phyloP scores from a whole-genome alignment of 768 basidiomycete genomes.

The Trametes maxima region DNA sequence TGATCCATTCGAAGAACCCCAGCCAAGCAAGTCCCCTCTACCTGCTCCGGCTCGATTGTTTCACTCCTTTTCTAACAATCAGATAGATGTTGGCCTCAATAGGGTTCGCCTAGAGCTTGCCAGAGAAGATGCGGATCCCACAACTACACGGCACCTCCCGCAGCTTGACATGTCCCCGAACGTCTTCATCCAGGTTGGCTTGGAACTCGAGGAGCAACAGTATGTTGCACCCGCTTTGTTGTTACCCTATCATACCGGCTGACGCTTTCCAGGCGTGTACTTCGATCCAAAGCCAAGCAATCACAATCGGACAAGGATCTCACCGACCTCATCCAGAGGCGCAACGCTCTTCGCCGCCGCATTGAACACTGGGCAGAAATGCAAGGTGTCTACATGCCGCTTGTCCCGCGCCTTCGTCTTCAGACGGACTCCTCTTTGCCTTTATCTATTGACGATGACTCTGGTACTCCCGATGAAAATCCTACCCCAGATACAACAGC shows the following conservation, averaged over 20 bases:
- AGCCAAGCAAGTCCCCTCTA: conserved; percentile 5
- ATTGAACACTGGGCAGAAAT: conserved; percentile 15
- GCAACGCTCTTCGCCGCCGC: background rate
- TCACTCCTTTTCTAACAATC: too few relatives aligned
- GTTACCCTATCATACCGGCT: background rate
- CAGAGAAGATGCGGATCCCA: conserved; percentile 9
- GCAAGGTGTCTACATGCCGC: conserved; percentile 24
- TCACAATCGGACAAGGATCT: background rate
- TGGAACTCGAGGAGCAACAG: conserved; percentile 32
- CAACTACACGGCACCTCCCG: background rate
- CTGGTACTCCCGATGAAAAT: too few relatives aligned
- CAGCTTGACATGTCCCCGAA: conserved; percentile 22
- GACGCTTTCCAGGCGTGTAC: conserved; percentile 1
- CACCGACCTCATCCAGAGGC: conserved; percentile 8
- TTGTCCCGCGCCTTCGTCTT: background rate
- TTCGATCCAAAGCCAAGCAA: background rate
- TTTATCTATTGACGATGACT: background rate
- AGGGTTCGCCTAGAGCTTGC: conserved; percentile 1
- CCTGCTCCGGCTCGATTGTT: too few relatives aligned
- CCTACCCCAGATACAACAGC: too few relatives aligned
- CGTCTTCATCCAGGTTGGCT: conserved; percentile 22
- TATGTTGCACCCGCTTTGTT: conserved; percentile 14
- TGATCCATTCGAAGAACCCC: conserved; percentile 24
- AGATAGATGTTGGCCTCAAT: too few relatives aligned
- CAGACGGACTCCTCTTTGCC: background rate